Conservation (phyloP, 177 flowering plant genomes). For the Telopea speciosissima region DNA sequence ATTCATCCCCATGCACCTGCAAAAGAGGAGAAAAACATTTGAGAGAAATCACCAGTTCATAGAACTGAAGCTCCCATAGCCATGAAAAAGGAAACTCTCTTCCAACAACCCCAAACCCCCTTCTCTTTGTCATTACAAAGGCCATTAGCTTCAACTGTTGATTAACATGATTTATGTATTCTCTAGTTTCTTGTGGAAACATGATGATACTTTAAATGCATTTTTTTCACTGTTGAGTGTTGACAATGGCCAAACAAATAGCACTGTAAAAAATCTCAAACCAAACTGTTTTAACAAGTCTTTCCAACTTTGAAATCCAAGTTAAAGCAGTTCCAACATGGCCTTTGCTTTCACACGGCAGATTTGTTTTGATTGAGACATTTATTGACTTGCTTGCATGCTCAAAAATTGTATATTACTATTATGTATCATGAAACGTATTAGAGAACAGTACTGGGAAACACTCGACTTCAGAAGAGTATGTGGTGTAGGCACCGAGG, state of each 20-base stretch:
- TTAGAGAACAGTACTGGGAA: background rate
- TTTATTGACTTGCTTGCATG: too few species aligned
- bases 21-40: slow-evolving; percentile 9
- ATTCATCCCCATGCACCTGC: slow-evolving; percentile 82
- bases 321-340: too few species aligned
- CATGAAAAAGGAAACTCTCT: background rate
- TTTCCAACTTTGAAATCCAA: too few species aligned
- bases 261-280: too few species aligned
- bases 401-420: too few species aligned
- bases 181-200: background rate
- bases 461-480: background rate
- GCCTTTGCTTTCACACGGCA: too few species aligned
- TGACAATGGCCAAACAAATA: too few species aligned
- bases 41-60: background rate
- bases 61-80: background rate
- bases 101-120: background rate
- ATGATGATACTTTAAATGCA: background rate
- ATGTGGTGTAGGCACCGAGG: too few species aligned
- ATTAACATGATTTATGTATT: background rate
- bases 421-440: too few species aligned
- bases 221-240: background rate
- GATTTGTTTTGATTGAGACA: too few species aligned
- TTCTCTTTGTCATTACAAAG: too few species aligned
- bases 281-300: too few species aligned
- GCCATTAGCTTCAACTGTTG: background rate